Conservation (phyloP, 306 rosid genomes). For the Pyrus betulifolia region DNA sequence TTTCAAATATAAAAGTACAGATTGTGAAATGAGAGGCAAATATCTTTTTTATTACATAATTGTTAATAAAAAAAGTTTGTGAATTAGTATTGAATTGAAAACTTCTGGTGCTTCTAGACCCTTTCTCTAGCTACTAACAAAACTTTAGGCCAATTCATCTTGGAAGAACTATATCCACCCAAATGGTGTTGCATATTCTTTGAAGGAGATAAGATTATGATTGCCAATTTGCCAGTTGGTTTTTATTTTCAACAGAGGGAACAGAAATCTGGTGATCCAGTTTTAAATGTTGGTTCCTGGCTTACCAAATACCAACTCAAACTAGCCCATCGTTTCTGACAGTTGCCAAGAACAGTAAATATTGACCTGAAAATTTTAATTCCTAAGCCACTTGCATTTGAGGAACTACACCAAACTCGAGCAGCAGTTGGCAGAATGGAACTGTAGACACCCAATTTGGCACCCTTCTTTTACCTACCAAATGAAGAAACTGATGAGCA, state of each 20-base stretch:
- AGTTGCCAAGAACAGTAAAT: not conserved
- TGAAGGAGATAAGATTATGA: not conserved
- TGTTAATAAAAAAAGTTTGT: not conserved
- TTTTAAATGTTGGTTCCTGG: not conserved
- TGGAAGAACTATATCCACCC: not conserved
- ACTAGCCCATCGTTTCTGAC: not conserved
- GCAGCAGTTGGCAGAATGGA: slow-evolving; percentile 17
- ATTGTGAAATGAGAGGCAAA: too few relatives aligned
- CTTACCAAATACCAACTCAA: not conserved
- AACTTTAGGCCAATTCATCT: not conserved
- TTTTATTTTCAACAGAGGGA: not conserved
- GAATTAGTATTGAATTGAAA: not conserved
- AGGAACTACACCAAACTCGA: slow-evolving; percentile 8
- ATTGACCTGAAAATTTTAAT: not conserved
- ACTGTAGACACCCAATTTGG: slow-evolving; percentile 17
- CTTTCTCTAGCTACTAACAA: not conserved
- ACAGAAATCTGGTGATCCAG: not conserved
- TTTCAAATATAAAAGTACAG: too few relatives aligned
- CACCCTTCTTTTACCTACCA: slow-evolving; percentile 21
- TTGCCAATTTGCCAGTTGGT: not conserved
- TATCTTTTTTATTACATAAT: too few relatives aligned
- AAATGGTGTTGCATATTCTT: not conserved
- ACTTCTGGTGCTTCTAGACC: not conserved
- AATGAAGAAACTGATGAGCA: not conserved
- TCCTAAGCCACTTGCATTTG: not conserved